A percentile compares a stretch with the other conserved stretches of the same genome.
These are phyloP conservation scores for Alternaria sp. DNA, from an alignment of 2,329 filamentous ascomycete species.

Conservation along the genomic window DNA sequence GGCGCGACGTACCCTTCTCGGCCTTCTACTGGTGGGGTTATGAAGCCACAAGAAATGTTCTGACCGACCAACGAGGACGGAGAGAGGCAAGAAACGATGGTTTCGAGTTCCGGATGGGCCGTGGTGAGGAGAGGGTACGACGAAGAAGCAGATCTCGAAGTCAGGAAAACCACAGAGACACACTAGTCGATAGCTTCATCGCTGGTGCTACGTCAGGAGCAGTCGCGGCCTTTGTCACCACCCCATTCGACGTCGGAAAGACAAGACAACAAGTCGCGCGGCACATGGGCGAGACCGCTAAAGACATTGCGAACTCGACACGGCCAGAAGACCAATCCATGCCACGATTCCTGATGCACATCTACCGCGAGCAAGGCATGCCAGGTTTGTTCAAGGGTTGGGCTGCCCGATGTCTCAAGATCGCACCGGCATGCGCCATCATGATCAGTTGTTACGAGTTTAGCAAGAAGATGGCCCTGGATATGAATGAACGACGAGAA, in stretches of 20 bases:
- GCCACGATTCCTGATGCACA: constrained; percentile 84
- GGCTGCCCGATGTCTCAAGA: constrained; percentile 89
- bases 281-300: constrained; percentile 57
- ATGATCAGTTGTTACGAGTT: constrained; percentile 99
- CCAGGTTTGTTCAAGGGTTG: constrained; percentile 87
- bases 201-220: constrained; percentile 85
- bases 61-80: constrained; percentile 72
- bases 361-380: constrained; percentile 83
- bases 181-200: constrained; percentile 87
- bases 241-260: constrained; percentile 97
- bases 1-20: constrained; percentile 97
- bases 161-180: constrained; percentile 73
- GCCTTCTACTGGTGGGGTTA: constrained; percentile 99
- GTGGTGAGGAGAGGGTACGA: constrained; percentile 38
- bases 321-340: constrained; percentile 78
- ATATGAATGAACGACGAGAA: constrained; percentile 68
- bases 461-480: constrained; percentile 84
- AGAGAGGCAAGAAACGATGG: constrained; percentile 44
- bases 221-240: constrained; percentile 85
- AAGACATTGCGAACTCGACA: constrained; percentile 49
- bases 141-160: constrained; percentile 61
- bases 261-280: constrained; percentile 87
- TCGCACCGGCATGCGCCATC: constrained; percentile 95
- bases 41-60: constrained; percentile 75
- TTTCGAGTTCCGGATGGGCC: constrained; percentile 42